These are phyloP conservation scores for Pisolithus sp. DNA, from an alignment of 768 basidiomycete genomes.

Conservation along the genomic window DNA sequence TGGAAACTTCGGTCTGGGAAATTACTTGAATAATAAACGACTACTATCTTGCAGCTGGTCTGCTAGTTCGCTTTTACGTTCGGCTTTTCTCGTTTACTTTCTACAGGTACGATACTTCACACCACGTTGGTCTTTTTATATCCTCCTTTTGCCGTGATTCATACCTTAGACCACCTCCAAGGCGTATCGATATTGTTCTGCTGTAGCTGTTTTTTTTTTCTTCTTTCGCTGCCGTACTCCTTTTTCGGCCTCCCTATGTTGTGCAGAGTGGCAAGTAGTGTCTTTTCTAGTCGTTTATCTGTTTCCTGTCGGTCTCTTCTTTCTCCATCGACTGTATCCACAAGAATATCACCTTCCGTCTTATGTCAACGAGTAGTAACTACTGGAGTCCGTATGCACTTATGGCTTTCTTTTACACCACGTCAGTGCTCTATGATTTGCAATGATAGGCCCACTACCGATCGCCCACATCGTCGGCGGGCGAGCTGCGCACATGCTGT, in stretches of 20 bases:
- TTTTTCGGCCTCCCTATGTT: constrained; percentile 3
- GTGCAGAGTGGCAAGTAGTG: constrained; percentile 3
- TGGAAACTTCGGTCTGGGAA: constrained; percentile 78
- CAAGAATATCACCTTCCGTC: constrained; percentile 9
- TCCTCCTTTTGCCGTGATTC: not conserved
- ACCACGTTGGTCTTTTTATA: not conserved
- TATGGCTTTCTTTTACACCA: not conserved
- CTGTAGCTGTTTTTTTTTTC: constrained; percentile 11
- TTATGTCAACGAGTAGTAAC: constrained; percentile 12
- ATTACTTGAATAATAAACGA: constrained; percentile 34
- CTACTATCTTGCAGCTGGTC: constrained; percentile 4
- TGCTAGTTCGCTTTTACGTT: constrained; percentile 13
- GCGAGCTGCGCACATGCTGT: not conserved
- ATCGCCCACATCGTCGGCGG: too few species aligned
- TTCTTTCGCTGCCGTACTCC: constrained; percentile 4
- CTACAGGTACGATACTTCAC: not conserved
- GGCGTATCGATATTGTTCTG: constrained; percentile 15
- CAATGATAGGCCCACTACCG: too few species aligned
- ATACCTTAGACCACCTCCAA: not conserved
- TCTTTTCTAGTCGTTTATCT: constrained; percentile 10
- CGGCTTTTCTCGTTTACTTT: constrained; percentile 1
- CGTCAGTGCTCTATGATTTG: too few species aligned
- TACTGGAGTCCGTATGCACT: constrained; percentile 3
- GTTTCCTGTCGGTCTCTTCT: constrained; percentile 7
- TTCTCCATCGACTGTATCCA: constrained; percentile 21